These are phyloP conservation scores for Lachnellula suecica DNA, from an alignment of 2,329 filamentous ascomycete species.

Conservation along the genomic window DNA sequence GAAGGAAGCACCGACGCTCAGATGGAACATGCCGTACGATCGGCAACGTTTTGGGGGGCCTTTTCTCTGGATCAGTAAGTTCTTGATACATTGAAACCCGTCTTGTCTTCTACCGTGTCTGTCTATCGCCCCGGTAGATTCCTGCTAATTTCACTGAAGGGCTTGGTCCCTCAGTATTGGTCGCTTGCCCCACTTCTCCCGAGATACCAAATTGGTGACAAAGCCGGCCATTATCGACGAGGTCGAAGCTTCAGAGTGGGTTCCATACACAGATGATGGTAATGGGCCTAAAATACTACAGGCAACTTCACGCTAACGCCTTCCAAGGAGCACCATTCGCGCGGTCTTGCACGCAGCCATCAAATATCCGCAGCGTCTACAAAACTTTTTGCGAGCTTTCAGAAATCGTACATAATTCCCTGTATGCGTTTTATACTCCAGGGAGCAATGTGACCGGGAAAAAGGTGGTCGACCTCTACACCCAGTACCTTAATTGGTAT, in stretches of 20 bases:
- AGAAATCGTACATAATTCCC: conserved; percentile 67
- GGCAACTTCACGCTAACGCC: conserved; percentile 1
- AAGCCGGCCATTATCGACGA: conserved; percentile 61
- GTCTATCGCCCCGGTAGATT: neutral
- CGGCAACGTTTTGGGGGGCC: conserved; percentile 51
- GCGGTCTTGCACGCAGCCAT: conserved; percentile 61
- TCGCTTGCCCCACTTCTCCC: conserved; percentile 59
- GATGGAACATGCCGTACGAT: conserved; percentile 46
- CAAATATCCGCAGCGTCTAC: conserved; percentile 66
- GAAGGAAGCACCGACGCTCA: conserved; percentile 43
- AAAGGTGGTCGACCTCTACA: conserved; percentile 63
- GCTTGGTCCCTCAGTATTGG: conserved; percentile 66
- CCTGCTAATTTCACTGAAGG: conserved; percentile 34
- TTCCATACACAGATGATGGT: conserved; percentile 35
- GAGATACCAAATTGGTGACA: conserved; percentile 53
- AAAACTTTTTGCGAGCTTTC: conserved; percentile 71
- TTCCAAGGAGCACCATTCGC: conserved; percentile 44
- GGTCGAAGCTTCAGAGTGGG: conserved; percentile 57
- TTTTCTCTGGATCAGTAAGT: conserved; percentile 61
- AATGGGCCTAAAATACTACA: neutral
- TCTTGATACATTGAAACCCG: too few relatives aligned
- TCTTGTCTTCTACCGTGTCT: conserved; percentile 61
- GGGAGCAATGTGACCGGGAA: conserved; percentile 63
- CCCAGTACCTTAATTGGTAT: conserved; percentile 71
- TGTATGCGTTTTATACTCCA: conserved; percentile 65